These are phyloP conservation scores for Neoboletus subvelutipes DNA, from an alignment of 768 basidiomycete genomes.

Conservation along the genomic window DNA sequence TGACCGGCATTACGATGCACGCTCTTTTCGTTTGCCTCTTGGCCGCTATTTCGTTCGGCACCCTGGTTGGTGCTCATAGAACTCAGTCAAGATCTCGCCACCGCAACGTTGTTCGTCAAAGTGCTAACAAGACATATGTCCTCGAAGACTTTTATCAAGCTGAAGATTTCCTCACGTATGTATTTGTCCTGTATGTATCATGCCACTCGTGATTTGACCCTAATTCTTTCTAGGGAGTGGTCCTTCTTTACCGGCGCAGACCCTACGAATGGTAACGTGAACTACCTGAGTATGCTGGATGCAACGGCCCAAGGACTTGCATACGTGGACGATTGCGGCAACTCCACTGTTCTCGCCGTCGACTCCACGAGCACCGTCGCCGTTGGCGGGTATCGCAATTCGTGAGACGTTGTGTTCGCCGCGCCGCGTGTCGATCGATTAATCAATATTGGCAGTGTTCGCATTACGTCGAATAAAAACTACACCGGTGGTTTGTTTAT, in stretches of 20 bases:
- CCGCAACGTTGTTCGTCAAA: slow-evolving; percentile 22
- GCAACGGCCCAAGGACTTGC: slow-evolving; percentile 57
- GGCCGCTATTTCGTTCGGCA: slow-evolving; percentile 32
- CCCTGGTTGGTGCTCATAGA: slow-evolving; percentile 38
- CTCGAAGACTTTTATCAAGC: slow-evolving; percentile 46
- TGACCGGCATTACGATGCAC: slow-evolving; percentile 29
- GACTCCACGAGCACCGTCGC: slow-evolving; percentile 53
- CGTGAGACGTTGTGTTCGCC: slow-evolving; percentile 32
- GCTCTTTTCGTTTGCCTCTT: slow-evolving; percentile 34
- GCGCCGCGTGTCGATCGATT: neutral
- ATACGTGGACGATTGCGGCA: slow-evolving; percentile 54
- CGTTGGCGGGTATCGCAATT: slow-evolving; percentile 53
- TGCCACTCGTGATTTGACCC: neutral
- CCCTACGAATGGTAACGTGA: slow-evolving; percentile 70
- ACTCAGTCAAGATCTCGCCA: slow-evolving; percentile 30
- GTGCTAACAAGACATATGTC: slow-evolving; percentile 31
- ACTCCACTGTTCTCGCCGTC: slow-evolving; percentile 59
- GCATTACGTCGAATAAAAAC: slow-evolving; percentile 61
- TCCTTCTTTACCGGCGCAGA: slow-evolving; percentile 62
- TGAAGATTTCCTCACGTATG: slow-evolving; percentile 59
- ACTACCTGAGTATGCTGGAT: slow-evolving; percentile 48
- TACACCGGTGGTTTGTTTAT: slow-evolving; percentile 73
- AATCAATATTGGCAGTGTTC: slow-evolving; percentile 44
- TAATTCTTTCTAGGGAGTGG: slow-evolving; percentile 50
- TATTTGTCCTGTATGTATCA: slow-evolving; percentile 4